Evolutionary conservation across 805 yeast species (phyloP).

Genomic region (Saturnispora sanitii): DNA sequence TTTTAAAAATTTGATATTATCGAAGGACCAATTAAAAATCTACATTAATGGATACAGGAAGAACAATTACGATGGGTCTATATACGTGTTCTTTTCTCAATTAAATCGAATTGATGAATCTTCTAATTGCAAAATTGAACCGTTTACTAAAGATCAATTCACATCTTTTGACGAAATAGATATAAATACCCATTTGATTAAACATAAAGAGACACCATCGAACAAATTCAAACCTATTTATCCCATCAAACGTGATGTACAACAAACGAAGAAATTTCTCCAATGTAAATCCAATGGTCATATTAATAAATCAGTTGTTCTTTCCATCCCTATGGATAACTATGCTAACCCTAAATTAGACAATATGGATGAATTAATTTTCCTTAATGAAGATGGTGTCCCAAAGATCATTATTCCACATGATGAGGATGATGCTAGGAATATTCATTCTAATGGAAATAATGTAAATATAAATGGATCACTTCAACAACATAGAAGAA

Average conservation of each 20-base stretch:
- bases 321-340: slow-evolving; percentile 10
- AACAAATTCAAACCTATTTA: slow-evolving; percentile 17
- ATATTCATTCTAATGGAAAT: not conserved
- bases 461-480: not conserved
- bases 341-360: slow-evolving; percentile 13
- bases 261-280: slow-evolving; percentile 16
- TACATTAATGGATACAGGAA: slow-evolving; percentile 18
- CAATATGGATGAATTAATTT: slow-evolving; percentile 12
- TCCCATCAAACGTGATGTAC: slow-evolving; percentile 13
- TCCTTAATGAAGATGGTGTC: slow-evolving; percentile 7
- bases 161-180: slow-evolving; percentile 21
- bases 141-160: slow-evolving; percentile 9
- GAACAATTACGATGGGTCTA: slow-evolving; percentile 22
- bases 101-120: not conserved
- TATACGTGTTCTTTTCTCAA: slow-evolving; percentile 20
- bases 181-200: slow-evolving; percentile 12
- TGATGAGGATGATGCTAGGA: not conserved
- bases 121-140: slow-evolving; percentile 11
- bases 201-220: not conserved
- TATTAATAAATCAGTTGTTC: not conserved
- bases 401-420: slow-evolving; percentile 12
- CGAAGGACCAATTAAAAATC: slow-evolving; percentile 15
- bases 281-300: slow-evolving; percentile 14
- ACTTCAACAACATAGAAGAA: slow-evolving; percentile 5
- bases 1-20: slow-evolving; percentile 17